Evolutionary conservation across 163 green algal species (phyloP).

Genomic region (Chlamydomonas reinhardtii): DNA sequence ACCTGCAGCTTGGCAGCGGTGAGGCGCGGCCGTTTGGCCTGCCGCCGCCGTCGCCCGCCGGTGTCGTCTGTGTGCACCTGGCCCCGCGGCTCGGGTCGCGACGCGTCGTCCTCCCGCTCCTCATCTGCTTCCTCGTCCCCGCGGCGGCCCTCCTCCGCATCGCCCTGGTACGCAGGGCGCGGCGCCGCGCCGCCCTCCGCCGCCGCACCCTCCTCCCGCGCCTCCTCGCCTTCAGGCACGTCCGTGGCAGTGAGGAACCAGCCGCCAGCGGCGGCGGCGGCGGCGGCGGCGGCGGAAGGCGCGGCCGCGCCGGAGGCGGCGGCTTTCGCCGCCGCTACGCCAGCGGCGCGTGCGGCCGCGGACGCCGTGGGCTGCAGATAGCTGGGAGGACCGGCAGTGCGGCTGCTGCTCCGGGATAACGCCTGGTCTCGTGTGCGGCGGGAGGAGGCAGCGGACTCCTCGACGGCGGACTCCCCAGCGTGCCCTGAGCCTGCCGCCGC

Average conservation of each 20-base stretch:
- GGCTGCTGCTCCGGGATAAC: too few relatives aligned
- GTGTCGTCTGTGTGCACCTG: not conserved
- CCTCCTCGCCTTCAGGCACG: too few relatives aligned
- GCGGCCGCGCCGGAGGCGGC: not conserved
- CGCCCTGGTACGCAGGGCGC: not conserved
- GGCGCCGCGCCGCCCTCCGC: not conserved
- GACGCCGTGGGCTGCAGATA: constrained; percentile 20
- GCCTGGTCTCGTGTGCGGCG: too few relatives aligned
- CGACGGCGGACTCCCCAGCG: too few relatives aligned
- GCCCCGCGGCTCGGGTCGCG: not conserved
- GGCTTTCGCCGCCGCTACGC: not conserved
- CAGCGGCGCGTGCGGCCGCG: not conserved
- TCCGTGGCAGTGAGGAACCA: not conserved
- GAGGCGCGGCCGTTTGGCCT: constrained; percentile 1
- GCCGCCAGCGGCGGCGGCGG: not conserved
- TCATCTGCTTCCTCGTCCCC: not conserved
- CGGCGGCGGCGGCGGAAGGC: not conserved
- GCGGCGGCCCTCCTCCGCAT: too few relatives aligned
- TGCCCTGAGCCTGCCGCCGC: not conserved
- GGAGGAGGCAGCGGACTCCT: too few relatives aligned
- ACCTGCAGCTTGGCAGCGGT: constrained; percentile 39
- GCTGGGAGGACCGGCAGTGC: not conserved
- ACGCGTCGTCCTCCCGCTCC: not conserved
- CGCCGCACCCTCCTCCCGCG: too few relatives aligned
- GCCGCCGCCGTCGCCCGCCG: not conserved